Evolutionary conservation across 2,329 filamentous ascomycete genomes (phyloP).

Genomic region (Didymellaceae sp.): DNA sequence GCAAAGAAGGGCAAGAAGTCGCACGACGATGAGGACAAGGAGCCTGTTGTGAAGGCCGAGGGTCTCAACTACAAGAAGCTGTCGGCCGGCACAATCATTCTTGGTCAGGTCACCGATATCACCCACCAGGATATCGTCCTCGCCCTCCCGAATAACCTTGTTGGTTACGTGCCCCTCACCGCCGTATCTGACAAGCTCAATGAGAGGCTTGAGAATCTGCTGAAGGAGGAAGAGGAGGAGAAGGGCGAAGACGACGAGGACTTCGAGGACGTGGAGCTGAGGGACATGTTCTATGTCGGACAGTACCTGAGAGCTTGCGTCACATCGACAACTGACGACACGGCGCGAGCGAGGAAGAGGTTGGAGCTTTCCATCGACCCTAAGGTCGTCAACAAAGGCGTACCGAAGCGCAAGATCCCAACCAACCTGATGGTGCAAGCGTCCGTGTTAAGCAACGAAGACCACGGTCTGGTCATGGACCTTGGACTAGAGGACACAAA

Average conservation of each 20-base stretch:
- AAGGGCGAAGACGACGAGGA: slow-evolving; percentile 58
- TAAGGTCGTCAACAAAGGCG: slow-evolving; percentile 75
- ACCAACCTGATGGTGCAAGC: slow-evolving; percentile 83
- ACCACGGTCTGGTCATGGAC: slow-evolving; percentile 94
- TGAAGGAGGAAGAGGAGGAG: slow-evolving; percentile 67
- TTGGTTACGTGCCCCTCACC: slow-evolving; percentile 88
- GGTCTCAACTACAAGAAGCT: slow-evolving; percentile 91
- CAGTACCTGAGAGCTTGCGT: slow-evolving; percentile 90
- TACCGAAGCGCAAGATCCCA: slow-evolving; percentile 76
- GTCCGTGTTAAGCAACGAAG: slow-evolving; percentile 88
- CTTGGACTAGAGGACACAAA: slow-evolving; percentile 73
- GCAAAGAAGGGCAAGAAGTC: slow-evolving; percentile 52
- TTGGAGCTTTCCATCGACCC: slow-evolving; percentile 90
- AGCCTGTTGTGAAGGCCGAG: slow-evolving; percentile 71
- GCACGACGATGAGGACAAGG: slow-evolving; percentile 53
- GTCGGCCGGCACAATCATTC: slow-evolving; percentile 81
- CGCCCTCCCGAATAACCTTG: slow-evolving; percentile 89
- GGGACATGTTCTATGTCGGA: slow-evolving; percentile 77
- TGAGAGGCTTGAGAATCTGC: slow-evolving; percentile 71
- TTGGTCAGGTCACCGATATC: slow-evolving; percentile 85
- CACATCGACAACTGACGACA: slow-evolving; percentile 74
- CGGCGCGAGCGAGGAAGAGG: slow-evolving; percentile 73
- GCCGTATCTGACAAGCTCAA: slow-evolving; percentile 84
- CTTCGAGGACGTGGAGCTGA: slow-evolving; percentile 70
- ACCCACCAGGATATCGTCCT: slow-evolving; percentile 79